Conservation (phyloP, 768 basidiomycete genomes). For the Pholiota molesta region DNA sequence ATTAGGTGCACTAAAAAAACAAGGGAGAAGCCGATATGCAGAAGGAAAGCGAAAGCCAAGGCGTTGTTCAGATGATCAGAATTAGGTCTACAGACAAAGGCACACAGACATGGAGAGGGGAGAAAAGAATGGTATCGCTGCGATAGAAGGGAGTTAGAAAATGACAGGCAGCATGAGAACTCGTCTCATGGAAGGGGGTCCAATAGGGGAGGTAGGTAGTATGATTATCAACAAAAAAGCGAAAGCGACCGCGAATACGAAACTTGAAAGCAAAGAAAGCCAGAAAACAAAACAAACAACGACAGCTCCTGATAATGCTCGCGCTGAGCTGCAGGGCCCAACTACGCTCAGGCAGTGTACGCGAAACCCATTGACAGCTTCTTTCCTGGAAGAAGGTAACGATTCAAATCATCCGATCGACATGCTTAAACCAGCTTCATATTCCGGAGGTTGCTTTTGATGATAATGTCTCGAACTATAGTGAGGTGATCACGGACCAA, state of each 20-base stretch:
- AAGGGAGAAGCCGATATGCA: background rate
- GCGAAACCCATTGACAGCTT: background rate
- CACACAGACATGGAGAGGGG: background rate
- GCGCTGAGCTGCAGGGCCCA: background rate
- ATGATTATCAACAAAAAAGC: background rate
- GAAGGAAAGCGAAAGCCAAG: background rate
- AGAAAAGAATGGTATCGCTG: background rate
- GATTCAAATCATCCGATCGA: background rate
- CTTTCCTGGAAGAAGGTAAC: background rate
- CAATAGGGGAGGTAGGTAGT: background rate
- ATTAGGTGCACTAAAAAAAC: background rate
- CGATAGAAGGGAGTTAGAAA: conserved; percentile 5
- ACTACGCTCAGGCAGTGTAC: background rate
- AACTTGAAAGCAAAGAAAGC: background rate
- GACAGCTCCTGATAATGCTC: background rate
- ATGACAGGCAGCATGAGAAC: background rate
- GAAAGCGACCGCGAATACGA: background rate
- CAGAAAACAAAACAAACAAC: background rate
- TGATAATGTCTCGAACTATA: conserved; percentile 71
- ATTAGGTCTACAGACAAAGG: background rate
- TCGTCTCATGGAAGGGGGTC: background rate
- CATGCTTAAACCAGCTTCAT: conserved; percentile 51
- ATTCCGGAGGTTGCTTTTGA: conserved; percentile 64
- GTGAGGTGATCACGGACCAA: background rate
- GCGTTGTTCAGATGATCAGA: background rate